Evolutionary conservation across 208 protist genomes (phyloP), one percentile per base, ranked within the genome.

Genomic region (Endotrypanum monterogeii): DNA sequence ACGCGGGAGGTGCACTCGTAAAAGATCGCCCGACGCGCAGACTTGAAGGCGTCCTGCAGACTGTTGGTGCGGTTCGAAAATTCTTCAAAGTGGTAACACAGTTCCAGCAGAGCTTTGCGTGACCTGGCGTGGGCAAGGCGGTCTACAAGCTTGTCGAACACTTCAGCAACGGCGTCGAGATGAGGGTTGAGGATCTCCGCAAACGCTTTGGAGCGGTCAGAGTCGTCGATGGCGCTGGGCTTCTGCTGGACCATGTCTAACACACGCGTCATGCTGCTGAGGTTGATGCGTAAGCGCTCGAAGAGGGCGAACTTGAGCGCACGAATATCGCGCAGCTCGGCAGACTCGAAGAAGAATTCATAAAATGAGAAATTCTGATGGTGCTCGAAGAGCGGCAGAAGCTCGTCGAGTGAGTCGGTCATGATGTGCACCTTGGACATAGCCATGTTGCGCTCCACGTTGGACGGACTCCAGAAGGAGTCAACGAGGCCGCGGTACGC

Each of bases 391-490:
- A 67, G 67, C 30, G 83, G 68, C n/a, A 94, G 69, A 57, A 88
- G 62, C 30, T 82, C 55, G 76, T 96, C 90, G 32, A 96, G 85
- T 14, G 86, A 87, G 56, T 80, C 70, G 18, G 81, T 91, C 83
- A 94, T 88, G 70, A 85, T 78, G 20, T 82, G 80, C 67, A 94
- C 89, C 73, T 94, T 94, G 58, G 90, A 91, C 86, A 94, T 94
- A 28, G 88, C 83, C 84, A 95, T 92, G 81, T 92, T 95, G 25
- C 93, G 85, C 80, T 91, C 82, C 73, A 94, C 85, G 79, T 94
- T 97, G 37, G 88, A 88, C 28, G 83, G 77, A 55, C 86, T 92
- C 91, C 93, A 97, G 78, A 97, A 97, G 71, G 85, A 94, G 67
- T 88, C 89, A 55, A 89, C 83, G 58, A 95, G 83, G 14, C 89